Evolutionary conservation across 257 asterid species (phyloP).

Genomic region (Scutellaria baicalensis): DNA sequence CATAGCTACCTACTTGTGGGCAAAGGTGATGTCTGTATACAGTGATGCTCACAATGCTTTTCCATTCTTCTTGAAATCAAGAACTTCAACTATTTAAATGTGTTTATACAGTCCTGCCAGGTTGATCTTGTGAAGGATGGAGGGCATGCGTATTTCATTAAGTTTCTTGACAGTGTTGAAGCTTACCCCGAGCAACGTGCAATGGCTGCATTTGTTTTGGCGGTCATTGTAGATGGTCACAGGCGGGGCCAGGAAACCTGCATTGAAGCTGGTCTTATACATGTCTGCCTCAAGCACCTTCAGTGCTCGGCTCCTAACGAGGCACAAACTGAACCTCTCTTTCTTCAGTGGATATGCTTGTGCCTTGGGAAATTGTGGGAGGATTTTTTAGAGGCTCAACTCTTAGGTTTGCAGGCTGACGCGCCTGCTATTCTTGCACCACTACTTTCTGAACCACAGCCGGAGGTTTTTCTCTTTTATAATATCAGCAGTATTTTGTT

Average conservation of each 20-base stretch:
- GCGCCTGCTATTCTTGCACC: conserved; percentile 81
- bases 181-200: conserved; percentile 99
- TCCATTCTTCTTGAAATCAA: not conserved
- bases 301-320: conserved; percentile 71
- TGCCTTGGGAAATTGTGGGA: conserved; percentile 98
- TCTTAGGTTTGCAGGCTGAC: conserved; percentile 73
- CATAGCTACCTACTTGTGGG: not conserved
- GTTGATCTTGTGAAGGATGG: conserved; percentile 98
- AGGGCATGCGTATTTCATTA: conserved; percentile 85
- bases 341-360: conserved; percentile 97
- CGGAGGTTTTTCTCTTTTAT: conserved; percentile 59
- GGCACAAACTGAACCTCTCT: conserved; percentile 81
- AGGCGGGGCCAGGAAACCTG: conserved; percentile 94
- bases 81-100: not conserved
- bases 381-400: conserved; percentile 86
- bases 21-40: not conserved
- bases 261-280: conserved; percentile 70
- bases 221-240: conserved; percentile 96
- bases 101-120: conserved; percentile 79
- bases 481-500: not conserved
- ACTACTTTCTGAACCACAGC: conserved; percentile 90
- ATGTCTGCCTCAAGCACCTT: conserved; percentile 81
- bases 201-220: conserved; percentile 99
- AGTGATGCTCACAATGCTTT: not conserved
- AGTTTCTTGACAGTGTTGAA: conserved; percentile 88